Evolutionary conservation across 768 basidiomycete species (phyloP).

Genomic region (Vishniacozyma victoriae): DNA sequence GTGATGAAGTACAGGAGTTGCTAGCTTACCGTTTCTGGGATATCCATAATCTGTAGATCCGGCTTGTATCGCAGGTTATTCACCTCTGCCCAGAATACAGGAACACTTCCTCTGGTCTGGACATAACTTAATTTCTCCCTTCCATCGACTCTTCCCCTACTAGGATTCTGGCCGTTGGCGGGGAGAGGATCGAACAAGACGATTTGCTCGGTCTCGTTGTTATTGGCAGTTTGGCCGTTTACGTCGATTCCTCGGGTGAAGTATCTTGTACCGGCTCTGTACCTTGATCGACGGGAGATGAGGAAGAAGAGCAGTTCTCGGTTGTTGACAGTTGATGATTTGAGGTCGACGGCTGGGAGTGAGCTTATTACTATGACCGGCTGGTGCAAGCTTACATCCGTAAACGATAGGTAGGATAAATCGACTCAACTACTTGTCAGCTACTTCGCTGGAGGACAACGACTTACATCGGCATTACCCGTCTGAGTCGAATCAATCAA

Average conservation of each 20-base stretch:
- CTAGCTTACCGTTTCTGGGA: slow-evolving; percentile 67
- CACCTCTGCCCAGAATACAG: slow-evolving; percentile 93
- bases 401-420: slow-evolving; percentile 91
- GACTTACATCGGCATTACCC: slow-evolving; percentile 62
- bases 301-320: slow-evolving; percentile 75
- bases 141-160: slow-evolving; percentile 43
- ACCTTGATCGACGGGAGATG: slow-evolving; percentile 87
- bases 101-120: slow-evolving; percentile 88
- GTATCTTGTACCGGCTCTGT: slow-evolving; percentile 93
- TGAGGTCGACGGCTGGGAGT: slow-evolving; percentile 72
- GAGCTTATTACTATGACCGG: neutral
- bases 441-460: neutral
- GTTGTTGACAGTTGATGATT: slow-evolving; percentile 66
- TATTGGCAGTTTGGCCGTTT: slow-evolving; percentile 87
- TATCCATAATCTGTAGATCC: slow-evolving; percentile 91
- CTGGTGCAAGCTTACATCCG: slow-evolving; percentile 64
- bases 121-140: slow-evolving; percentile 65
- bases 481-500: slow-evolving; percentile 58
- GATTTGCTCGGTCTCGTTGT: slow-evolving; percentile 96
- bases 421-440: slow-evolving; percentile 59
- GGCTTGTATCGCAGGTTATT: slow-evolving; percentile 94
- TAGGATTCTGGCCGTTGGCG: slow-evolving; percentile 14
- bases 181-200: slow-evolving; percentile 60
- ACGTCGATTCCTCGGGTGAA: slow-evolving; percentile 89
- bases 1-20: neutral